phyloP scores from a whole-genome alignment of 176 grass and related monocot species.

The Echinochloa phyllopogon region DNA sequence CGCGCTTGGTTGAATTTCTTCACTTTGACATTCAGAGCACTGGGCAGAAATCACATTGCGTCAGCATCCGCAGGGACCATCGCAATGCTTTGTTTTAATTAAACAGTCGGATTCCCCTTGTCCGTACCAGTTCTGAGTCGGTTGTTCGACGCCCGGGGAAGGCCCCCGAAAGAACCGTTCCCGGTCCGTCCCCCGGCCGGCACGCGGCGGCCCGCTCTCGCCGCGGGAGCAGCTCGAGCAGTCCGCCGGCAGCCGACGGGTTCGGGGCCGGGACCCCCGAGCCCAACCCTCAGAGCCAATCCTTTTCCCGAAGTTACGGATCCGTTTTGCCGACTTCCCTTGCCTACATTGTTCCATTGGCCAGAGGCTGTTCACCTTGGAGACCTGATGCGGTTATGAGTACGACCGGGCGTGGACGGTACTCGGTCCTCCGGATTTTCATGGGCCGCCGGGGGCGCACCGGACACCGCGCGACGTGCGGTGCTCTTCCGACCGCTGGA shows the following conservation, averaged over 20 bases:
- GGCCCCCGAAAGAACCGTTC: no score
- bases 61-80: slow-evolving; percentile 69
- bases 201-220: no score
- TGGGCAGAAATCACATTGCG: slow-evolving; percentile 82
- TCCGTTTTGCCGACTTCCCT: slow-evolving; percentile 85
- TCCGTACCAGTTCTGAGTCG: slow-evolving; percentile 68
- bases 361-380: slow-evolving; percentile 59
- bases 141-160: slow-evolving; percentile 54
- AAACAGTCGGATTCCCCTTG: slow-evolving; percentile 77
- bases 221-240: no score
- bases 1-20: slow-evolving; percentile 87
- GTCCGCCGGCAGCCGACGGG: no score
- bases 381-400: slow-evolving; percentile 78
- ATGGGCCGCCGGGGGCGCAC: slow-evolving; percentile 61
- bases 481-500: slow-evolving; percentile 64
- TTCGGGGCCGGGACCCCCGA: no score
- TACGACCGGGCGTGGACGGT: slow-evolving; percentile 45
- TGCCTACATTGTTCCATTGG: slow-evolving; percentile 81
- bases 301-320: slow-evolving; percentile 79
- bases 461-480: slow-evolving; percentile 63
- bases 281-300: no score
- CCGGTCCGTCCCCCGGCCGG: no score
- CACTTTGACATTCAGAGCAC: slow-evolving; percentile 86
- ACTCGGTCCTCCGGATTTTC: slow-evolving; percentile 71
- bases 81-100: slow-evolving; percentile 87